Conservation (phyloP, 1,139 yeast genomes). For the Yamadazyma buinensis region DNA sequence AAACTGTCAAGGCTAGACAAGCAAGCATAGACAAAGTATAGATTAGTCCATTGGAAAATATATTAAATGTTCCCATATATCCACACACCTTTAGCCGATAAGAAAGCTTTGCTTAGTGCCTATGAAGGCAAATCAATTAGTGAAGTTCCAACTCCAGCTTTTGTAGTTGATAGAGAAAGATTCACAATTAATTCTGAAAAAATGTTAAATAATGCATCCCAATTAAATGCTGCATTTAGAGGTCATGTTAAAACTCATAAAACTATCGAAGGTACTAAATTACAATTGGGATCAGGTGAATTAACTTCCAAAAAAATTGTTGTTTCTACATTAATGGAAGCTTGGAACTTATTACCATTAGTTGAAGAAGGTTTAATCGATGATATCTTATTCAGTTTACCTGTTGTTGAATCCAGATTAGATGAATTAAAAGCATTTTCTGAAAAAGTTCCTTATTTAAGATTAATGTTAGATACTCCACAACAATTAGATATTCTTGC, state of each 20-base stretch:
- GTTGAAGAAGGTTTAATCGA: constrained; percentile 43
- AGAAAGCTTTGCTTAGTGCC: constrained; percentile 17
- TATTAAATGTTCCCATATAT: constrained; percentile 16
- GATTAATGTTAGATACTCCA: constrained; percentile 59
- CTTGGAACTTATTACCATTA: constrained; percentile 48
- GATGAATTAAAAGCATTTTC: constrained; percentile 47
- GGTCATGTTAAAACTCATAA: constrained; percentile 81
- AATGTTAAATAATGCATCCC: constrained; percentile 29
- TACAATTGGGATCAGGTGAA: constrained; percentile 26
- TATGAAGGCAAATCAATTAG: constrained; percentile 24
- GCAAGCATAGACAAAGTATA: too few species aligned
- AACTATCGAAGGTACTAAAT: constrained; percentile 33
- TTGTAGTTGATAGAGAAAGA: constrained; percentile 23
- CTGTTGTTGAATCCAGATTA: constrained; percentile 54
- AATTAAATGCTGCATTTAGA: constrained; percentile 41
- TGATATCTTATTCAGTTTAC: constrained; percentile 69
- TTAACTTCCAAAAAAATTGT: constrained; percentile 45
- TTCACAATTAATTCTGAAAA: constrained; percentile 24
- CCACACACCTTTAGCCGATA: constrained; percentile 21
- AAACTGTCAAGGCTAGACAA: too few species aligned
- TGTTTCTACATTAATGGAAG: constrained; percentile 71
- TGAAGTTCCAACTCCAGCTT: constrained; percentile 36
- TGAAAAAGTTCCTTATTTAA: constrained; percentile 36
- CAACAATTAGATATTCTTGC: constrained; percentile 52
- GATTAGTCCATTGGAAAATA: too few species aligned